These are phyloP conservation scores for Tylopilus cervinicoccineus DNA, from an alignment of 768 basidiomycete species.

Conservation along the genomic window DNA sequence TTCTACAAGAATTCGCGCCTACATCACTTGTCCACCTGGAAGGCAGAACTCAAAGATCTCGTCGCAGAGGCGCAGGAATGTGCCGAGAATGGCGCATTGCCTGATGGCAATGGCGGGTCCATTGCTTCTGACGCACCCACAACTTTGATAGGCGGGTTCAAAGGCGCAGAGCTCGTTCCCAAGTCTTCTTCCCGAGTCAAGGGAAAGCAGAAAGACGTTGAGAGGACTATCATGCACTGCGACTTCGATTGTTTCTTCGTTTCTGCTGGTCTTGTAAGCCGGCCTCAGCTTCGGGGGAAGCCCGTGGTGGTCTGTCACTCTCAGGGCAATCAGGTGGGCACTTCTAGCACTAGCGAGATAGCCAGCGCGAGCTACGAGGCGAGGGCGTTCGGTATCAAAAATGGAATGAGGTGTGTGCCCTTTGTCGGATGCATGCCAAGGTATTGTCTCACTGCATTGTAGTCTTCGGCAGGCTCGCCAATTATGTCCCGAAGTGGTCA, in stretches of 20 bases:
- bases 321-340: slow-evolving; percentile 67
- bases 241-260: slow-evolving; percentile 99
- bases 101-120: not conserved
- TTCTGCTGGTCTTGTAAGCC: slow-evolving; percentile 75
- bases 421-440: not conserved
- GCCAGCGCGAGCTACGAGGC: slow-evolving; percentile 96
- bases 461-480: slow-evolving; percentile 79
- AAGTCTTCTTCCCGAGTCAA: slow-evolving; percentile 47
- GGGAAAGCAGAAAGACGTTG: slow-evolving; percentile 49
- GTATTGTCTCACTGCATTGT: slow-evolving; percentile 3
- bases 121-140: not conserved
- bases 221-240: slow-evolving; percentile 82
- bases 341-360: slow-evolving; percentile 87
- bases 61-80: slow-evolving; percentile 77
- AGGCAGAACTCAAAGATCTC: slow-evolving; percentile 78
- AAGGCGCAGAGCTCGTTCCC: slow-evolving; percentile 45
- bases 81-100: slow-evolving; percentile 41
- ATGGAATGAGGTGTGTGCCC: slow-evolving; percentile 83
- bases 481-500: slow-evolving; percentile 67
- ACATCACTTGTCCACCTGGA: slow-evolving; percentile 92
- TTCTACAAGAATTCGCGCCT: slow-evolving; percentile 85
- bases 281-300: slow-evolving; percentile 81
- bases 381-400: slow-evolving; percentile 78
- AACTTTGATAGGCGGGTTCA: slow-evolving; percentile 29
- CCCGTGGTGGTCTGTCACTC: slow-evolving; percentile 96